phyloP scores from a whole-genome alignment of 805 yeast genomes.

The Yarrowia sp. region DNA sequence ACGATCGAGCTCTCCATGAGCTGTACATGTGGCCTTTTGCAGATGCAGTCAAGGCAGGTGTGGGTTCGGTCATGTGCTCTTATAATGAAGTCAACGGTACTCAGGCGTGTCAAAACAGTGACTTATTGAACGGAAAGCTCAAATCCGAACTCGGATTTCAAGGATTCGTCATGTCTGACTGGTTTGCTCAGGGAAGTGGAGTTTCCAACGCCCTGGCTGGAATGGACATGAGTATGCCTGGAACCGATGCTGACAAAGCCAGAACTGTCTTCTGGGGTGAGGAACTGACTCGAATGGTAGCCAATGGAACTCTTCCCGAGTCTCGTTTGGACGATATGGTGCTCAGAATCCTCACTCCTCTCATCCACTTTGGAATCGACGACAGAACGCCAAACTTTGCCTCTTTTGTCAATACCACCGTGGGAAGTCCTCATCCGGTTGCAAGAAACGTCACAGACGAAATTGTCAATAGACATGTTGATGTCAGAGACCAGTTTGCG shows the following conservation, averaged over 20 bases:
- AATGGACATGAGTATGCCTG: constrained; percentile 67
- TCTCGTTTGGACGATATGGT: constrained; percentile 68
- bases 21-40: constrained; percentile 71
- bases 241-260: constrained; percentile 52
- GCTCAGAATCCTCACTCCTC: constrained; percentile 61
- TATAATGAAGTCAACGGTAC: constrained; percentile 64
- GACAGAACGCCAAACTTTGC: constrained; percentile 59
- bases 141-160: constrained; percentile 70
- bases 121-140: constrained; percentile 60
- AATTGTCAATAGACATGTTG: constrained; percentile 62
- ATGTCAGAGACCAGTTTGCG: constrained; percentile 57
- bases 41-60: constrained; percentile 65
- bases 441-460: constrained; percentile 54
- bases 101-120: constrained; percentile 66
- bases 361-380: constrained; percentile 46
- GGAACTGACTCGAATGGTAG: constrained; percentile 60
- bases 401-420: constrained; percentile 64
- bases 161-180: constrained; percentile 70
- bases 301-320: constrained; percentile 62
- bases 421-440: constrained; percentile 50
- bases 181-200: constrained; percentile 67
- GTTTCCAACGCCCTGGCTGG: constrained; percentile 65
- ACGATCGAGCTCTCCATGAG: constrained; percentile 68
- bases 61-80: constrained; percentile 67
- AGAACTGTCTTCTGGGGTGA: constrained; percentile 59